phyloP scores from a whole-genome alignment of 306 rosid species.

The Mucuna pruriens region DNA sequence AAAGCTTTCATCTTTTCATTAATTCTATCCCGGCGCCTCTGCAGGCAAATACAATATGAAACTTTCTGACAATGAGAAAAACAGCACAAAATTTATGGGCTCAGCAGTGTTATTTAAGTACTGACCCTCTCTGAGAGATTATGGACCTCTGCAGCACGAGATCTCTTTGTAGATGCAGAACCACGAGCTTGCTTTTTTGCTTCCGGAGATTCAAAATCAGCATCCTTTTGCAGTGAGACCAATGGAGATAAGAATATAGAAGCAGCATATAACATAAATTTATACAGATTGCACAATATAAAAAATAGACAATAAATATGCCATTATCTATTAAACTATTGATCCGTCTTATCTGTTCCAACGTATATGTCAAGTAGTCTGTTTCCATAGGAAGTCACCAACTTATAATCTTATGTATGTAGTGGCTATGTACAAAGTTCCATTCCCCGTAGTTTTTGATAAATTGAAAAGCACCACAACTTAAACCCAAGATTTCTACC shows the following conservation, averaged over 20 bases:
- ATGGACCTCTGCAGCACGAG: constrained; percentile 89
- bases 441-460: neutral
- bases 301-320: constrained; percentile 22
- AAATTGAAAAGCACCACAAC: neutral
- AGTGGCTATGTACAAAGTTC: too few relatives aligned
- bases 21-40: constrained; percentile 92
- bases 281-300: neutral
- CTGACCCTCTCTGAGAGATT: constrained; percentile 93
- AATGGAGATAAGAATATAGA: constrained; percentile 15
- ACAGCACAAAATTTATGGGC: neutral
- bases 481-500: neutral
- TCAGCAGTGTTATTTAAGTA: neutral
- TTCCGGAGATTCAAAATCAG: constrained; percentile 57
- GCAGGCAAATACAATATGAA: constrained; percentile 37
- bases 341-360: neutral
- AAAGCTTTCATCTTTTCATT: constrained; percentile 87
- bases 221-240: constrained; percentile 53
- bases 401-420: neutral
- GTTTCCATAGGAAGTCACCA: neutral
- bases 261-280: constrained; percentile 12
- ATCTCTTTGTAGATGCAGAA: constrained; percentile 62
- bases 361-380: neutral
- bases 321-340: neutral
- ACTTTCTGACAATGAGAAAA: constrained; percentile 1
- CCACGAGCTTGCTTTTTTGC: constrained; percentile 59